Evolutionary conservation across 768 basidiomycete species (phyloP), one percentile per base, ranked within the genome.

Genomic region (Hypsizygus marmoreus): DNA sequence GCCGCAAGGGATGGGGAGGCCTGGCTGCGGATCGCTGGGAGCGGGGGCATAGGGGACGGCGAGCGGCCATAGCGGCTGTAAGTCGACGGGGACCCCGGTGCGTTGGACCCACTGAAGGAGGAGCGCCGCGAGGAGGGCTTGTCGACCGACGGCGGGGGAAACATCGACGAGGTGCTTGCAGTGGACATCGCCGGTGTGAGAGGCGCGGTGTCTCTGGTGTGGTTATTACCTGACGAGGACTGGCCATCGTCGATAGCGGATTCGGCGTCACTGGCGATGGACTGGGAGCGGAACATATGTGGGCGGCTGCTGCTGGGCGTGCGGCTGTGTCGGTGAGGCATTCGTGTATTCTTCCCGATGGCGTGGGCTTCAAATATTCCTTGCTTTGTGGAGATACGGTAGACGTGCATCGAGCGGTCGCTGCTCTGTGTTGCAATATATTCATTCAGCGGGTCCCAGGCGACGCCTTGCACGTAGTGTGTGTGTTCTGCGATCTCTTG

Each of bases 371-470:
- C 93, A 56, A 95, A 85, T 6, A 73, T 67, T n/a, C 91, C 89
- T 34, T 86, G 80, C 50, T 88, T 87, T 45, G 81, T 81, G 6
- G 82, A 80, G 54, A 97, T 83, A 51, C 80, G 80, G 68, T 97
- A 92, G 55, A 99, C 84, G 63, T 97, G 93, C 82, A 98, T 95
- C 16, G 93, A 88, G 35, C 95, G 80, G 67, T 99, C 97, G 59
- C 88, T 91, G 65, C 91, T 93, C 62, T 99, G 97, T 0, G 97
- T 98, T 3, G 97, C 95, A 50, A 99, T 91, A 61, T 89, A 98
- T 65, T 97, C 92, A 64, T 95, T 94, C 57, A 97, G 69, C 1
- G 97, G 97, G 55, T 99, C 97, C 97, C 97, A 99, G 0, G 95
- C 91, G 22, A 98, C 97, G 7, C 97, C 97, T 71, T 99, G 97